These are phyloP conservation scores for Sugiyamaella mastotermitis DNA, from an alignment of 805 yeast species.

Conservation along the genomic window DNA sequence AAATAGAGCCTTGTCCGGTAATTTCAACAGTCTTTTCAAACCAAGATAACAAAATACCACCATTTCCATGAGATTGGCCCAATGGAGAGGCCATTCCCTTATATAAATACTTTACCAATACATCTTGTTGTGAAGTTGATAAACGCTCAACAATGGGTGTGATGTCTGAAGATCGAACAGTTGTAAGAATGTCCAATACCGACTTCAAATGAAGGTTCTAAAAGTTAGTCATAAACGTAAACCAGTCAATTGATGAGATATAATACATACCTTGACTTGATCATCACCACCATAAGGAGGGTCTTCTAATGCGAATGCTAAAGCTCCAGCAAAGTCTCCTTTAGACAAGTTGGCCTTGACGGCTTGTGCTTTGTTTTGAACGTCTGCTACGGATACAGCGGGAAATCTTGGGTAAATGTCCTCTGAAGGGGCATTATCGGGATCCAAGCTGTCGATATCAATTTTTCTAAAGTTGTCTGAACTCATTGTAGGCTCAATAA, in stretches of 20 bases:
- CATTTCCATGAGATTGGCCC: slow-evolving; percentile 67
- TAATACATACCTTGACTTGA: slow-evolving; percentile 39
- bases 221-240: too few relatives aligned
- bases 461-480: slow-evolving; percentile 55
- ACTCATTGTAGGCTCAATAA: slow-evolving; percentile 4
- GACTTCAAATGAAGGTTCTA: slow-evolving; percentile 41
- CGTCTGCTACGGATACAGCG: slow-evolving; percentile 46
- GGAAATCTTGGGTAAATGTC: slow-evolving; percentile 57
- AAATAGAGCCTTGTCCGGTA: slow-evolving; percentile 85
- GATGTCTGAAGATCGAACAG: slow-evolving; percentile 64
- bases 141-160: slow-evolving; percentile 53
- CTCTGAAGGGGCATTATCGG: slow-evolving; percentile 59
- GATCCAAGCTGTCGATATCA: slow-evolving; percentile 86
- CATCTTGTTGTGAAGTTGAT: slow-evolving; percentile 61
- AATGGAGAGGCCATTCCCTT: slow-evolving; percentile 71
- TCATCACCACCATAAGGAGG: slow-evolving; percentile 83
- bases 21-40: slow-evolving; percentile 80
- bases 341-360: slow-evolving; percentile 58
- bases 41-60: slow-evolving; percentile 85
- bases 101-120: slow-evolving; percentile 76
- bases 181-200: slow-evolving; percentile 67
- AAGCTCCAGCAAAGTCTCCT: slow-evolving; percentile 67
- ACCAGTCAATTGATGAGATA: too few relatives aligned
- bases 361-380: slow-evolving; percentile 48
- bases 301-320: slow-evolving; percentile 53